Evolutionary conservation across 352 stramenopile genomes (phyloP).

Genomic region (Thalassiosira livingstoniorum): DNA sequence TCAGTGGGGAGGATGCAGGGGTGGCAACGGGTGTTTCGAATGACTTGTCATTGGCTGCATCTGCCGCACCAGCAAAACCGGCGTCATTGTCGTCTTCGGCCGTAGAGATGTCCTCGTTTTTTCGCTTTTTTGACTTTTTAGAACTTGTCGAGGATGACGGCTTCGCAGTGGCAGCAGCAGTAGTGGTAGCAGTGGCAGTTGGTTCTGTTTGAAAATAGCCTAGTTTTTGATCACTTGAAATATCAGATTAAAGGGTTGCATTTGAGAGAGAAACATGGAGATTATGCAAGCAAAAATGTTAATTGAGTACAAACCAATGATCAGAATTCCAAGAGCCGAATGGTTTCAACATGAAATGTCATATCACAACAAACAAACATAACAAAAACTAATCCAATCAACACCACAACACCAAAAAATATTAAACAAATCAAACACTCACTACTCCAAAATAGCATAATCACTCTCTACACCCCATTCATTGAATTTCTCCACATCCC

Average conservation of each 20-base stretch:
- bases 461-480: constrained; percentile 62
- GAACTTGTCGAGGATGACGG: not conserved
- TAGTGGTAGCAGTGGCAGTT: not conserved
- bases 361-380: too few relatives aligned
- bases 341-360: too few relatives aligned
- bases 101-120: constrained; percentile 6
- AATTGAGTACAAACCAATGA: too few relatives aligned
- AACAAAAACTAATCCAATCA: too few relatives aligned
- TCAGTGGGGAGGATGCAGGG: too few relatives aligned
- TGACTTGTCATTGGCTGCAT: too few relatives aligned
- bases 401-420: not conserved
- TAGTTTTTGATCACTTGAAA: constrained; percentile 48
- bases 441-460: constrained; percentile 64
- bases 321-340: too few relatives aligned
- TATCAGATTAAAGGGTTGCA: not conserved
- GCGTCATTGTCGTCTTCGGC: too few relatives aligned
- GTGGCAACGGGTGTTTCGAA: too few relatives aligned
- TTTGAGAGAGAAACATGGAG: not conserved
- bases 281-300: constrained; percentile 3
- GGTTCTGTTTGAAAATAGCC: constrained; percentile 28
- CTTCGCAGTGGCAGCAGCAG: not conserved
- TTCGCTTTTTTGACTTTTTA: not conserved
- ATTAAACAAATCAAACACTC: constrained; percentile 26
- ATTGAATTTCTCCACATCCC: constrained; percentile 63
- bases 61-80: too few relatives aligned